Evolutionary conservation across 2,329 filamentous ascomycete species (phyloP), one percentile per base, ranked within the genome.

Genomic region (Aspergillus spinulosporus): DNA sequence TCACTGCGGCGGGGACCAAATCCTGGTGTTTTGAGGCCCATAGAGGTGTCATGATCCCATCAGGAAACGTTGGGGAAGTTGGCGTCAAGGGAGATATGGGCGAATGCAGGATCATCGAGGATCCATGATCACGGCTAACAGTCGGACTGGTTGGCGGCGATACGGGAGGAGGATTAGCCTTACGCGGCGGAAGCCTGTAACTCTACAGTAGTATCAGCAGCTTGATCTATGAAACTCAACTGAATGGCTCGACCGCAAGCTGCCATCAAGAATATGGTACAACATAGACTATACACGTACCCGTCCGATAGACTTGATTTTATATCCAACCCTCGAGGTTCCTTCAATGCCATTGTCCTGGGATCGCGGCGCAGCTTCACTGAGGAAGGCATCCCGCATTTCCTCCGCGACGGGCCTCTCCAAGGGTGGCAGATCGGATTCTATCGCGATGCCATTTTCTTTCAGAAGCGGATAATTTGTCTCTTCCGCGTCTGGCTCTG

Each of bases 1-100:
- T 73, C 63, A 90, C 88, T 28, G 90, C 82, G 59, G 90, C 89
- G 1, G 93, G 93, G 21, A 97, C 82, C 14, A 91, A 79, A 50
- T 88, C 80, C 68, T 96, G 92, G 71, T 97, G 93, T 72, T 97
- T 99, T 58, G 84, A 84, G 53, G 96, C 80, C 93, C 93, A 99
- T 59, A 84, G 76, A 15, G 87, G 82, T 58, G 92, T 86, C 70
- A 97, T 85, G 57, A 97, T 78, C 3, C 93, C 94, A 74, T 97
- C 94, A 5, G 93, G 92, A 69, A 94, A 97, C 2, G 95, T 82
- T 2, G 85, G 80, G 5, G 93, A 96, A 5, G 82, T 83, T 3
- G 92, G 92, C 39, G 89, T 94, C 31, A 97, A 80, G 0, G 93
- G 94, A 2, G 94, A 97, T 63, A 96, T 86, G 1, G 92, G 90